Evolutionary conservation across 2,329 filamentous ascomycete species (phyloP), one percentile per base, ranked within the genome.

Genomic region (Aspergillus pseudotamarii): DNA sequence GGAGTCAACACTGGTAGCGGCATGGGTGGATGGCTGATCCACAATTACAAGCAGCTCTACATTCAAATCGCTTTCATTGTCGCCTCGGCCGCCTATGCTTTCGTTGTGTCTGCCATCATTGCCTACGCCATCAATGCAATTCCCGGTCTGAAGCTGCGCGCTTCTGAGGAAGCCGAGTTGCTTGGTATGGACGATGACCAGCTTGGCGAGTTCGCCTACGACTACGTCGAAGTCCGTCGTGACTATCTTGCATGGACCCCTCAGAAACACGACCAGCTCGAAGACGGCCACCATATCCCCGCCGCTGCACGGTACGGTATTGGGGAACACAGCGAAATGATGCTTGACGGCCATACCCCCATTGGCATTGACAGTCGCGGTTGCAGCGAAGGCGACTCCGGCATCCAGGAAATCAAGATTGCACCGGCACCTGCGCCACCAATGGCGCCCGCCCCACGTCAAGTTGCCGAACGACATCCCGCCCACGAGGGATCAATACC

Each of bases 61-160:
- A 88, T 91, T 75, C 89, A 92, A 76, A 80, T 92, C 59, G 89
- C 89, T 61, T 90, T 89, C 74, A 86, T 88, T 68, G 83, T 86
- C 53, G 87, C 89, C 57, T 84, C 85, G 59, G 87, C 88, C 73
- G 83, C 81, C 59, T 92, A 90, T 82, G 83, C 88, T 34, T 92
- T 92, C 71, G 82, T 84, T 64, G 77, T 91, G 64, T 89, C 88
- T 64, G 89, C 88, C 77, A 73, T 91, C 68, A 89, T 92, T 70
- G 85, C 91, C 30, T 91, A 89, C 78, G 76, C 87, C 61, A 85
- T 92, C 80, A 91, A 92, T 81, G 83, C 89, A 66, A 82, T 92
- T 53, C 90, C 90, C 0, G 89, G 90, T 30, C 83, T 92, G 36
- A 88, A 88, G 69, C 86, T 92, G 57, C 88, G 90, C 60, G 89